A percentile compares a stretch with the other conserved stretches of the same genome.
Evolutionary conservation across 202 grass and related monocot species (phyloP).

Genomic region (Schoenoplectus triqueter): DNA sequence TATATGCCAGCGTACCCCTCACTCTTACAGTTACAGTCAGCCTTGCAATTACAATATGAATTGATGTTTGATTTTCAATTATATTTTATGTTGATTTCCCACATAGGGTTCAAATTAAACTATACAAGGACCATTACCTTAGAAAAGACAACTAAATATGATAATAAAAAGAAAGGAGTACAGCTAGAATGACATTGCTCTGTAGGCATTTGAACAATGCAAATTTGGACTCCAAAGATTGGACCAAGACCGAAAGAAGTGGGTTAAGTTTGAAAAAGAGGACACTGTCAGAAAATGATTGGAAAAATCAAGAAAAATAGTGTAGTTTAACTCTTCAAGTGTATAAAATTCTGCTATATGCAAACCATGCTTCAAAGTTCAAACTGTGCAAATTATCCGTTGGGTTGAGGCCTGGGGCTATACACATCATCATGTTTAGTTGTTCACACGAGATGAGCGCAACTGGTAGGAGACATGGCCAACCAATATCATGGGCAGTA

Average conservation of each 20-base stretch:
- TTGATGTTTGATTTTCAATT: not conserved
- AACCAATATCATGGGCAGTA: not conserved
- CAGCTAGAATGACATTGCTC: conserved; percentile 11
- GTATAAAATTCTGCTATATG: not conserved
- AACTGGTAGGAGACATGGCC: not conserved
- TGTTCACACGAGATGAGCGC: not conserved
- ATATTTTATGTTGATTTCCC: not conserved
- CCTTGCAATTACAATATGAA: not conserved
- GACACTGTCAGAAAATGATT: not conserved
- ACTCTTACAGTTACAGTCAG: not conserved
- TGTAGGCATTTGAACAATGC: not conserved
- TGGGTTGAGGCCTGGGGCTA: not conserved
- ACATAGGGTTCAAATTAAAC: not conserved
- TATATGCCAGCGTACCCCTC: not conserved
- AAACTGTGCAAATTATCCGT: not conserved
- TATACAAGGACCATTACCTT: not conserved
- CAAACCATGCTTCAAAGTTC: not conserved
- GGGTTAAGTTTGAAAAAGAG: not conserved
- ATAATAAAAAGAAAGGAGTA: not conserved
- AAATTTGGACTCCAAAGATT: not conserved
- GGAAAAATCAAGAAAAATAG: not conserved
- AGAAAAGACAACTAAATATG: not conserved
- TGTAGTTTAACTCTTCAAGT: not conserved
- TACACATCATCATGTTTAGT: not conserved
- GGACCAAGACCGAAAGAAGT: not conserved